A percentile compares a stretch with the other conserved stretches of the same genome.
Evolutionary conservation across 768 basidiomycete species (phyloP).

Genomic region (Amanita pallidorosea): DNA sequence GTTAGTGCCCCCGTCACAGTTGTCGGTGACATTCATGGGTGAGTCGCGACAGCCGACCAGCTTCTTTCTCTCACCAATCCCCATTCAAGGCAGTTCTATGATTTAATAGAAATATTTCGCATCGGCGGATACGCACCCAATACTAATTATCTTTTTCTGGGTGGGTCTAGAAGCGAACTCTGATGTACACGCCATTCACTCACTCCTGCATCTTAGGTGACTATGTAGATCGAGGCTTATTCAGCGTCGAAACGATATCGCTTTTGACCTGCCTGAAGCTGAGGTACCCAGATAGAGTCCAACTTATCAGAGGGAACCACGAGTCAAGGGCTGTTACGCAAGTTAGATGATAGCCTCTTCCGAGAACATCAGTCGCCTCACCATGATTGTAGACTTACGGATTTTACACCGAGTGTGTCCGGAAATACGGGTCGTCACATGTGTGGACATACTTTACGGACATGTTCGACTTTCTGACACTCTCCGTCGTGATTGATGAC

Average conservation of each 20-base stretch:
- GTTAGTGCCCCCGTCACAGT: slow-evolving; percentile 96
- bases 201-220: slow-evolving; percentile 51
- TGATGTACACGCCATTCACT: slow-evolving; percentile 5
- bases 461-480: slow-evolving; percentile 98
- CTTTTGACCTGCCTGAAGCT: slow-evolving; percentile 94
- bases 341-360: slow-evolving; percentile 37
- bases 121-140: slow-evolving; percentile 96
- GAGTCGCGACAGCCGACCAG: slow-evolving; percentile 24
- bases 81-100: slow-evolving; percentile 89
- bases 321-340: slow-evolving; percentile 97
- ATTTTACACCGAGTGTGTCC: slow-evolving; percentile 96
- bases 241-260: slow-evolving; percentile 98
- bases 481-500: slow-evolving; percentile 98
- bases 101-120: slow-evolving; percentile 96
- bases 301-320: slow-evolving; percentile 95
- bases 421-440: slow-evolving; percentile 91
- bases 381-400: slow-evolving; percentile 73
- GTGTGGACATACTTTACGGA: slow-evolving; percentile 99
- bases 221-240: slow-evolving; percentile 96
- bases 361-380: slow-evolving; percentile 15
- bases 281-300: slow-evolving; percentile 92
- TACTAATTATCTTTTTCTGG: slow-evolving; percentile 97
- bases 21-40: slow-evolving; percentile 99
- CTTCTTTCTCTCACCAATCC: slow-evolving; percentile 19
- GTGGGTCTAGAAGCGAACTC: slow-evolving; percentile 34